Evolutionary conservation across 2,329 filamentous ascomycete species (phyloP).

Genomic region (Falciphora oryzae): DNA sequence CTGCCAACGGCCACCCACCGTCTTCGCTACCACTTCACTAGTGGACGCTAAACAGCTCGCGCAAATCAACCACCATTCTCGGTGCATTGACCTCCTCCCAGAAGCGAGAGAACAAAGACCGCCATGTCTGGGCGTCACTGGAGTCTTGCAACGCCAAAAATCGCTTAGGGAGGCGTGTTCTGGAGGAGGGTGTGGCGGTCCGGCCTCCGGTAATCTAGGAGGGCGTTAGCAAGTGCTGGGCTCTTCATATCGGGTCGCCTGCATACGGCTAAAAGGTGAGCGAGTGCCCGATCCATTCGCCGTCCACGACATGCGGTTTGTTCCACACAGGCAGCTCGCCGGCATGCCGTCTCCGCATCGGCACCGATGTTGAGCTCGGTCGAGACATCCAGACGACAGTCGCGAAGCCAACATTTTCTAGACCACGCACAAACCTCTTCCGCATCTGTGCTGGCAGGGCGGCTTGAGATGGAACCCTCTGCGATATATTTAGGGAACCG

Average conservation of each 20-base stretch:
- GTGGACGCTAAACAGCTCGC: no score
- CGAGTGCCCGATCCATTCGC: background rate
- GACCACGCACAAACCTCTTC: background rate
- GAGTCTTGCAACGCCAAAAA: no score
- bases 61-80: no score
- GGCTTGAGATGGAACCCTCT: no score
- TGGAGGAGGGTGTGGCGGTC: background rate
- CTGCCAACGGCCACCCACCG: no score
- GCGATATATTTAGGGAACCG: no score
- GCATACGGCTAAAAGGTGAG: background rate
- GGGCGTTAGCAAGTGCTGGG: background rate
- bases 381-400: background rate
- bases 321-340: background rate
- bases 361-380: background rate
- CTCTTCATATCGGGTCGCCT: background rate
- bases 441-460: background rate
- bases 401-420: background rate
- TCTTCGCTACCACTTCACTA: no score
- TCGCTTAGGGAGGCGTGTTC: no score
- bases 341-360: background rate
- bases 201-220: background rate
- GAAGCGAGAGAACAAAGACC: no score
- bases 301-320: background rate
- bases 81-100: no score
- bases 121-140: no score